Percentiles rank a stretch among this genome's conserved stretches.
Evolutionary conservation across 148 eudicot genomes (phyloP).

Genomic region (Rhododendron ovatum): DNA sequence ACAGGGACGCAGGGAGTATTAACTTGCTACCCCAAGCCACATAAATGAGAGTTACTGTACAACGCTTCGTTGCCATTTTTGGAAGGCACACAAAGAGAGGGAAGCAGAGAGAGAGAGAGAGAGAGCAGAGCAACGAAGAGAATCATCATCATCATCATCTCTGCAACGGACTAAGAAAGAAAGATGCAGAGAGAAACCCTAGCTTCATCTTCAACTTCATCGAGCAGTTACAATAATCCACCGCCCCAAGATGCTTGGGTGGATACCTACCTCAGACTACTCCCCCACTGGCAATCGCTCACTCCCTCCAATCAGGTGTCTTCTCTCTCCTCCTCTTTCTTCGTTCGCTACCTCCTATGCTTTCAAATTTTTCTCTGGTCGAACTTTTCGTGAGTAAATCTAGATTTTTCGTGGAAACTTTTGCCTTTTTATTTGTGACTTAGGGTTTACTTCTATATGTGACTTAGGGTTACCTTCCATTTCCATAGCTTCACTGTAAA

Average conservation of each 20-base stretch:
- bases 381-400: not conserved
- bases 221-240: slow-evolving; percentile 29
- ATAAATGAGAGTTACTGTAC: not conserved
- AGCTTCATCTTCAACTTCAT: slow-evolving; percentile 42
- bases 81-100: not conserved
- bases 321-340: not conserved
- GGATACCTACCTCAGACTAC: slow-evolving; percentile 35
- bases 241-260: slow-evolving; percentile 63
- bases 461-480: not conserved
- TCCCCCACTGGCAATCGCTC: slow-evolving; percentile 67
- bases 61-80: too few species aligned
- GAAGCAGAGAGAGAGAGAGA: not conserved
- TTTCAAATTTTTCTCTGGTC: not conserved
- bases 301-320: slow-evolving; percentile 43
- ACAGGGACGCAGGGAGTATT: too few species aligned
- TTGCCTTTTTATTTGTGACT: not conserved
- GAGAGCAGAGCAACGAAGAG: not conserved
- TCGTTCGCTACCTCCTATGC: not conserved
- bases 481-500: not conserved
- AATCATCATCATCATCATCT: not conserved
- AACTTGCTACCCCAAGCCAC: not conserved
- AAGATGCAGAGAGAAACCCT: slow-evolving; percentile 58
- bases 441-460: not conserved
- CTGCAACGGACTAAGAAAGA: not conserved
- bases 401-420: not conserved